phyloP scores from a whole-genome alignment of 192 early-diverging fungal genomes.

The Phlyctochytrium arcticum region DNA sequence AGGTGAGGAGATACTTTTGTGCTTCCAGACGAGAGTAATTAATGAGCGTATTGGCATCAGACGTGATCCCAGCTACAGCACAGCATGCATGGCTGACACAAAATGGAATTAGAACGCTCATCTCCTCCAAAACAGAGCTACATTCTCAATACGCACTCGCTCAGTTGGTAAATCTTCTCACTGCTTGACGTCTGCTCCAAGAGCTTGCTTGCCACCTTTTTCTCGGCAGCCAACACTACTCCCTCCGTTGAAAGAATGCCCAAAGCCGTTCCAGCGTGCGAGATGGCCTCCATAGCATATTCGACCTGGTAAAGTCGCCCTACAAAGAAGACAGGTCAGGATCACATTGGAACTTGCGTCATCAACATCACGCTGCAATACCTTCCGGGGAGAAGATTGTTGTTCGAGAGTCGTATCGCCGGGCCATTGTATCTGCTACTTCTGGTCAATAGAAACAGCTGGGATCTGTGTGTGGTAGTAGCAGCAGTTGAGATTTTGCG shows the following conservation, averaged over 20 bases:
- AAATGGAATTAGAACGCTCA: background rate
- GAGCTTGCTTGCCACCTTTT: constrained; percentile 89
- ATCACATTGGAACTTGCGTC: background rate
- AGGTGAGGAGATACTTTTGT: constrained; percentile 81
- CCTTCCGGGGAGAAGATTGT: constrained; percentile 99
- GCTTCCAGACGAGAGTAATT: constrained; percentile 82
- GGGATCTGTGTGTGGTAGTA: too few species aligned
- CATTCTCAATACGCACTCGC: constrained; percentile 60
- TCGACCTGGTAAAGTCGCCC: constrained; percentile 99
- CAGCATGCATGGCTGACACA: constrained; percentile 72
- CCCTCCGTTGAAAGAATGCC: constrained; percentile 91
- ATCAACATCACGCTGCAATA: constrained; percentile 27
- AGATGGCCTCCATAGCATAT: constrained; percentile 99
- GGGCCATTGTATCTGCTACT: constrained; percentile 62
- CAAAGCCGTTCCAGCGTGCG: constrained; percentile 90
- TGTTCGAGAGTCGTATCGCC: constrained; percentile 97
- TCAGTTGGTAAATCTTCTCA: constrained; percentile 97
- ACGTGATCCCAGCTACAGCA: constrained; percentile 94
- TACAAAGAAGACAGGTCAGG: constrained; percentile 29
- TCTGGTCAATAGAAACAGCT: too few species aligned
- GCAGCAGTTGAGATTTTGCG: too few species aligned
- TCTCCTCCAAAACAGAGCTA: background rate
- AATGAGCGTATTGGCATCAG: constrained; percentile 95
- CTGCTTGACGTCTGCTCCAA: constrained; percentile 77
- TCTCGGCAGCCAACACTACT: constrained; percentile 94